Base-by-base conservation (phyloP, 2,329 filamentous ascomycete genomes). In the Claviceps purpurea region DNA sequence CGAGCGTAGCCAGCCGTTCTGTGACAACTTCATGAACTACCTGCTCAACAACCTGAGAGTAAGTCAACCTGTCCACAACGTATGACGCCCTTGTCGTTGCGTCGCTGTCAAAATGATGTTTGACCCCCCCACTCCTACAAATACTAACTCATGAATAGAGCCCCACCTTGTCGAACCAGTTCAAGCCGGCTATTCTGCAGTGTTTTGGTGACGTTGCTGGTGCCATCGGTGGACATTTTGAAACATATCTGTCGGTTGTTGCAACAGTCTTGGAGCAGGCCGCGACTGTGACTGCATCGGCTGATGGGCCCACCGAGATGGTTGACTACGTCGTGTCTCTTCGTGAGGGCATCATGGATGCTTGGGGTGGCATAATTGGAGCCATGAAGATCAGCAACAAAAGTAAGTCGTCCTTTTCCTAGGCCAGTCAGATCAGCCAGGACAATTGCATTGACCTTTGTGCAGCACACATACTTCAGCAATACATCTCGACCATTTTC, bases 11-110 rank as follows among this genome's bases (percentile, higher is more conserved):
- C 88, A 95, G 71, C 93, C 91, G 53, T 97, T 85, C 75, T 98
- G 93, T 70, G 93, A 98, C 63, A 81, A 84, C 58, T 96, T 97
- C 69, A 98, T 98, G 93, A 98, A 98, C 76, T 87, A 93, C 66
- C 76, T 98, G 54, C 79, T 98, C 56, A 90, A 89, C 74, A 94
- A 95, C 70, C 74, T 98, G 43, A 82, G 87, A 68, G 85, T 88
- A 68, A 65, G 78, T 76, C 42, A 34, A 11, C 10, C 10, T 34
- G 10, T 34, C 10, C 30, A 34, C 10, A 4, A 34, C 30, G 30
- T 11, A 3, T 34, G 30, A 34, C 10, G 30, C 11, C 30, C 10
- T 34, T 11, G 30, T 34, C 30, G 30, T 34, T 11, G 11, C 30
- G 30, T 34, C 11, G 30, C 30, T 11, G 3, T 11, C 10, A 34